These are phyloP conservation scores for Leccinum pseudoinsigne DNA, from an alignment of 1,284 basidiomycete species.

Conservation along the genomic window DNA sequence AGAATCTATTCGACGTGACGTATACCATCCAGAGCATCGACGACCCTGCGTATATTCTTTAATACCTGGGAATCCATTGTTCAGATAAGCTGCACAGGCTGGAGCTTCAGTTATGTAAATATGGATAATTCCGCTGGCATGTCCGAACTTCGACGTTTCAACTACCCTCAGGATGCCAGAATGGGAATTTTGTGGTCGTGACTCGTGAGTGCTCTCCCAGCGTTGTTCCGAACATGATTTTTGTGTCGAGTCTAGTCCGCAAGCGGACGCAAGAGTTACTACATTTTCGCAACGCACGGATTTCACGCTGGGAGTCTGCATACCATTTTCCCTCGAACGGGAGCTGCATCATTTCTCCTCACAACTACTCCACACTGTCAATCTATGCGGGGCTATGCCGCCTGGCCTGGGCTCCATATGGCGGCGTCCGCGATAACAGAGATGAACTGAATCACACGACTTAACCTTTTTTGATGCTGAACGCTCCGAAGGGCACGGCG, in stretches of 20 bases:
- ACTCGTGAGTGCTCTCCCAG: background rate
- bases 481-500: background rate
- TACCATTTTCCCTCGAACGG: background rate
- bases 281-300: background rate
- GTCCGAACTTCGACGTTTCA: background rate
- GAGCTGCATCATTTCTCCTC: background rate
- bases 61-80: too few species aligned
- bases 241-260: background rate
- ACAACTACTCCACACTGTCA: background rate
- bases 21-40: conserved; percentile 30
- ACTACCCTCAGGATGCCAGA: background rate
- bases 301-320: background rate
- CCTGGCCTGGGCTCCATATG: background rate
- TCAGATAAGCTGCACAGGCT: background rate
- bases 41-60: conserved; percentile 17
- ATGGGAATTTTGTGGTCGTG: background rate
- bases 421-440: background rate
- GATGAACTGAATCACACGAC: background rate
- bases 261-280: background rate
- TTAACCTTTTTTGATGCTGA: too few species aligned
- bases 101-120: background rate
- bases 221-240: background rate
- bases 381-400: background rate
- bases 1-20: conserved; percentile 24
- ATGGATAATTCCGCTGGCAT: background rate